Conservation (phyloP, 129 eudicot species). For the Ambrosia artemisiifolia region DNA sequence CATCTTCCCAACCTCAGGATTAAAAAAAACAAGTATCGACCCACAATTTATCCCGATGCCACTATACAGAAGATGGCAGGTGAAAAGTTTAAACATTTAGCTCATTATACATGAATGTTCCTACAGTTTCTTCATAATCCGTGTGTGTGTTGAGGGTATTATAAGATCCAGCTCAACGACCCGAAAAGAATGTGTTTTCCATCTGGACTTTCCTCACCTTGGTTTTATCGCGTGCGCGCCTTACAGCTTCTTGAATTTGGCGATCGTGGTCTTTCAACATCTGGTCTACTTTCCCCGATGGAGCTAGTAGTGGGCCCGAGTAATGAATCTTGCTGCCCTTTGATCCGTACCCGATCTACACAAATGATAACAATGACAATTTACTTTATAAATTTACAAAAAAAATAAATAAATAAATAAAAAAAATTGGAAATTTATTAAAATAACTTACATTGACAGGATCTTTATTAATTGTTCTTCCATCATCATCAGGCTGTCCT, state of each 20-base stretch:
- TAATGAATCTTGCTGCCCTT: conserved; percentile 88
- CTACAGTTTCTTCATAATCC: conserved; percentile 16
- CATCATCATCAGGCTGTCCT: conserved; percentile 47
- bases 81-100: not conserved
- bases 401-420: no score
- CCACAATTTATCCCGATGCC: not conserved
- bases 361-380: not conserved
- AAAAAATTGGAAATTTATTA: no score
- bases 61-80: conserved; percentile 29
- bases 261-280: conserved; percentile 88
- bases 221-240: conserved; percentile 81
- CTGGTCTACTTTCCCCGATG: conserved; percentile 75
- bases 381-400: not conserved
- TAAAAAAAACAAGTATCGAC: conserved; percentile 8
- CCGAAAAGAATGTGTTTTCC: conserved; percentile 60
- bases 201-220: conserved; percentile 53
- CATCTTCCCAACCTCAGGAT: conserved; percentile 1
- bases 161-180: conserved; percentile 44
- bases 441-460: conserved; percentile 57
- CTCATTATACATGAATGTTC: conserved; percentile 27
- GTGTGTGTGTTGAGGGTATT: conserved; percentile 7
- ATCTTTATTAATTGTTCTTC: conserved; percentile 49
- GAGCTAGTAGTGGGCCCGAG: conserved; percentile 77
- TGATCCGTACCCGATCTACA: conserved; percentile 82
- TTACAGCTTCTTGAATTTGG: conserved; percentile 86